Conservation (phyloP, 169 alveolate genomes). For the Cryptosporidium canis region DNA sequence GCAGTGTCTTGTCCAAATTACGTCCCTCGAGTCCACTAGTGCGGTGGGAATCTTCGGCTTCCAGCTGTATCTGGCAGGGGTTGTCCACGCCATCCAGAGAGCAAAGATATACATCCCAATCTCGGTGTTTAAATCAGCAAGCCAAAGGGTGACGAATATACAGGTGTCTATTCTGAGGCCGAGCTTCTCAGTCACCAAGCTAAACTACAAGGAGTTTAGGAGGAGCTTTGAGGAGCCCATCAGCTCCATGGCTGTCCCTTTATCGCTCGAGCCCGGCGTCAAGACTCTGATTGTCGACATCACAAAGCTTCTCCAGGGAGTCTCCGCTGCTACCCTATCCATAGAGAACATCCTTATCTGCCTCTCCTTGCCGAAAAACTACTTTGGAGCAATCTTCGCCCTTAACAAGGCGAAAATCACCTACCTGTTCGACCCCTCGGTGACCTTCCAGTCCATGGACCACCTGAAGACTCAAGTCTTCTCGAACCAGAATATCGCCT, state of each 20-base stretch:
- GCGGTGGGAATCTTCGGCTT: constrained; percentile 67
- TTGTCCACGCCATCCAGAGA: constrained; percentile 1
- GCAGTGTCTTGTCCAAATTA: constrained; percentile 57
- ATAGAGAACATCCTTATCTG: constrained; percentile 12
- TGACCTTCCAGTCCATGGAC: constrained; percentile 27
- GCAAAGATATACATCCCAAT: constrained; percentile 25
- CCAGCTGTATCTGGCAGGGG: constrained; percentile 53
- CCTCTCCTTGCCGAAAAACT: constrained; percentile 5
- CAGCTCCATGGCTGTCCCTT: constrained; percentile 8
- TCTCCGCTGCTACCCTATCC: background rate
- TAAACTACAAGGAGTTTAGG: constrained; percentile 5
- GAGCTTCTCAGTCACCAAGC: constrained; percentile 18
- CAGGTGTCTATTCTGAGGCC: constrained; percentile 14
- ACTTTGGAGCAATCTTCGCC: constrained; percentile 32
- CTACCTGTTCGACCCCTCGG: constrained; percentile 50
- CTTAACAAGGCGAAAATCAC: constrained; percentile 37
- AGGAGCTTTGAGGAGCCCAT: background rate
- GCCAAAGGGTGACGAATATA: background rate
- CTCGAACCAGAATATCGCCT: constrained; percentile 29
- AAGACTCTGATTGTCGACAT: constrained; percentile 46
- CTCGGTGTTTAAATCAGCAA: background rate
- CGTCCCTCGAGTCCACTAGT: constrained; percentile 38
- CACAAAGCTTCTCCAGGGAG: background rate
- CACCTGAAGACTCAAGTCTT: background rate
- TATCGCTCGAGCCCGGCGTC: constrained; percentile 23